Evolutionary conservation across 192 early-diverging fungal species (phyloP).

Genomic region (Coemansia sp.): DNA sequence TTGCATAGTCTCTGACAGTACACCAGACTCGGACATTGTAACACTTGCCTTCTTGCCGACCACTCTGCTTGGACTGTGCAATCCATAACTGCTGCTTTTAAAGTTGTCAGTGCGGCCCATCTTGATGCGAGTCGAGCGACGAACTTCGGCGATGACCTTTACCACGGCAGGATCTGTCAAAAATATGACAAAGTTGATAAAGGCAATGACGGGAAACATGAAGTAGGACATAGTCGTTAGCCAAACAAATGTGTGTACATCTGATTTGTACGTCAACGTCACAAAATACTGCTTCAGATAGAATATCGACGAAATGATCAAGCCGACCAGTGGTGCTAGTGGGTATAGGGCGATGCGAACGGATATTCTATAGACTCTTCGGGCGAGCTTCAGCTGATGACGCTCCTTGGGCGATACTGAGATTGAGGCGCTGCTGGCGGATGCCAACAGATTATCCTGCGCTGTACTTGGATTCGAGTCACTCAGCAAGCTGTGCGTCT

Average conservation of each 20-base stretch:
- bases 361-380: slow-evolving; percentile 32
- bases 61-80: neutral
- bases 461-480: neutral
- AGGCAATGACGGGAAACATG: slow-evolving; percentile 2
- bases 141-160: slow-evolving; percentile 23
- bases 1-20: neutral
- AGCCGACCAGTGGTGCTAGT: slow-evolving; percentile 24
- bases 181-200: slow-evolving; percentile 39
- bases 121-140: neutral
- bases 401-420: slow-evolving; percentile 20
- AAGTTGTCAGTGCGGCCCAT: slow-evolving; percentile 3
- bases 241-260: slow-evolving; percentile 1
- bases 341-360: slow-evolving; percentile 48
- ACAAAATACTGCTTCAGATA: slow-evolving; percentile 22
- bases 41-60: slow-evolving; percentile 10
- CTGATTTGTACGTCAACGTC: slow-evolving; percentile 23
- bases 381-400: slow-evolving; percentile 27
- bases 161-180: slow-evolving; percentile 31
- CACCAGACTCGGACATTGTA: slow-evolving; percentile 14
- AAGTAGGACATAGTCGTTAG: slow-evolving; percentile 13
- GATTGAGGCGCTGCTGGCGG: neutral
- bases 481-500: slow-evolving; percentile 10
- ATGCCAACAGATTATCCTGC: neutral
- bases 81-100: neutral
- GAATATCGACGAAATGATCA: slow-evolving; percentile 14